Conservation (phyloP, 2,329 filamentous ascomycete genomes). For the Volutella citrinella region DNA sequence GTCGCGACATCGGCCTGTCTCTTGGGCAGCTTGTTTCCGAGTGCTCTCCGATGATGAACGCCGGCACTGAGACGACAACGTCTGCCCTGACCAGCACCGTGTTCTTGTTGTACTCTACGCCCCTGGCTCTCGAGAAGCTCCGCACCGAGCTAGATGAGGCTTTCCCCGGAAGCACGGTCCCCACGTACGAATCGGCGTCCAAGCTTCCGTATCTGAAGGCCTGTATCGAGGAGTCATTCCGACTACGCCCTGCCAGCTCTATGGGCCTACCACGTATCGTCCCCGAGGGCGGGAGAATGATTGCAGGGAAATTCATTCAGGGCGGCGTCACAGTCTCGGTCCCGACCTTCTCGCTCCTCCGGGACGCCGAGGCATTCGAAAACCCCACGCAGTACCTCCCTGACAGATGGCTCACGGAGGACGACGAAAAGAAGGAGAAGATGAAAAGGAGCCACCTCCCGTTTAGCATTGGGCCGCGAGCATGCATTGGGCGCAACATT, state of each 20-base stretch:
- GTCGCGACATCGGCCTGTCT: background rate
- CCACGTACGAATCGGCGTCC: background rate
- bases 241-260: conserved; percentile 7
- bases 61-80: conserved; percentile 8
- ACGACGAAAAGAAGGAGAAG: background rate
- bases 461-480: conserved; percentile 6
- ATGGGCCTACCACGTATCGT: conserved; percentile 6
- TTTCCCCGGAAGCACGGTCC: background rate
- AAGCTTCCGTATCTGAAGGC: conserved; percentile 3
- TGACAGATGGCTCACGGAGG: conserved; percentile 4
- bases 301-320: conserved; percentile 5
- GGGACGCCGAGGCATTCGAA: conserved; percentile 1
- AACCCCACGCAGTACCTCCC: background rate
- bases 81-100: conserved; percentile 3
- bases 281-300: conserved; percentile 1
- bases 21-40: conserved; percentile 4
- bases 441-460: conserved; percentile 3
- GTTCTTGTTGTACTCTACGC: conserved; percentile 4
- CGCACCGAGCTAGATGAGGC: conserved; percentile 4
- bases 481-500: conserved; percentile 10
- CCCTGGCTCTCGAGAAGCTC: conserved; percentile 1
- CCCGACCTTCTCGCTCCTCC: conserved; percentile 5
- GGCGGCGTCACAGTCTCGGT: conserved; percentile 8
- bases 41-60: conserved; percentile 6
- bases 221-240: conserved; percentile 8